These are phyloP conservation scores for Trichopus zeylanicus DNA, from an alignment of 116 monocot species.

Conservation along the genomic window DNA sequence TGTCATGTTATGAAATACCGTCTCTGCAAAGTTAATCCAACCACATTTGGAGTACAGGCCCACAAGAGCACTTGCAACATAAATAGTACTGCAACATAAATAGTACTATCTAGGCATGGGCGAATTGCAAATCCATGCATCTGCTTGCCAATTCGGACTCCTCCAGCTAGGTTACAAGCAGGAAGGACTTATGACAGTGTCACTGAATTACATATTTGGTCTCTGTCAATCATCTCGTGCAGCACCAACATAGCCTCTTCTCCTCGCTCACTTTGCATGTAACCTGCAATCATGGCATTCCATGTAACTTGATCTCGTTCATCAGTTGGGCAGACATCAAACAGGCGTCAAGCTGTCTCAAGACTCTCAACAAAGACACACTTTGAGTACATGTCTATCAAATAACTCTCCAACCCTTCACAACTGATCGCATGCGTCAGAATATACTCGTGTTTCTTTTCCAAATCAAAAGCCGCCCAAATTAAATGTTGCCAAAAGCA, in stretches of 20 bases:
- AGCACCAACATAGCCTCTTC: slow-evolving; percentile 52
- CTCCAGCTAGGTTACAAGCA: slow-evolving; percentile 57
- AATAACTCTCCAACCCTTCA: slow-evolving; percentile 81
- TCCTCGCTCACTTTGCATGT: slow-evolving; percentile 35
- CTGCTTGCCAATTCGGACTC: slow-evolving; percentile 44
- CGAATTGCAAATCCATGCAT: slow-evolving; percentile 77
- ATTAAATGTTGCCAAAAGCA: slow-evolving; percentile 90
- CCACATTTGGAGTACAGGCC: slow-evolving; percentile 94
- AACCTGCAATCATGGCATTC: slow-evolving; percentile 96
- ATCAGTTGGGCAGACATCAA: slow-evolving; percentile 20
- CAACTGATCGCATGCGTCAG: slow-evolving; percentile 54
- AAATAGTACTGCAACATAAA: too few species aligned
- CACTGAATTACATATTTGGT: slow-evolving; percentile 48
- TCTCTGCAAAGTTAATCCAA: slow-evolving; percentile 48
- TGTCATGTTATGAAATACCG: slow-evolving; percentile 45
- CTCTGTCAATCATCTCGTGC: slow-evolving; percentile 41
- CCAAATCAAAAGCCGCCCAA: slow-evolving; percentile 48
- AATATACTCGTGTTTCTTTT: slow-evolving; percentile 74
- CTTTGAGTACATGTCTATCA: slow-evolving; percentile 94
- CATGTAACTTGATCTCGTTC: slow-evolving; percentile 81
- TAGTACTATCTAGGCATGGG: slow-evolving; percentile 37
- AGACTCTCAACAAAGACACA: slow-evolving; percentile 52
- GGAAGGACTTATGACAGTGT: slow-evolving; percentile 70
- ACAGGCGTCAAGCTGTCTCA: slow-evolving; percentile 51
- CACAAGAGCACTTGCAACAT: slow-evolving; percentile 72